A percentile compares a stretch with the other conserved stretches of the same genome.
phyloP scores from a whole-genome alignment of 352 stramenopile genomes.

The Phytopythium helicoides region DNA sequence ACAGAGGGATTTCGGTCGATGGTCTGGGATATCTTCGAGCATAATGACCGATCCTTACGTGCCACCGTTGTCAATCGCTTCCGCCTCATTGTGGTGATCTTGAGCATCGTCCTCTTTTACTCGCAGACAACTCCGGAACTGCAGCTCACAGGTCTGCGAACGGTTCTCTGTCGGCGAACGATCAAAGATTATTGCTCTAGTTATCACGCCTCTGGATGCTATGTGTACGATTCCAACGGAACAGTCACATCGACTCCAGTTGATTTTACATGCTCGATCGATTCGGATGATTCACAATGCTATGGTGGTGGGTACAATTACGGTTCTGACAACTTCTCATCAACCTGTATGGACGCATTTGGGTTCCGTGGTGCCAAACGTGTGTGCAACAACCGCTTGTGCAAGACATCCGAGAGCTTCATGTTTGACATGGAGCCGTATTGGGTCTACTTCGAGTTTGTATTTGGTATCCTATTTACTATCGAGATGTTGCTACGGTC shows the following conservation, averaged over 20 bases:
- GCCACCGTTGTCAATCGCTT: slow-evolving; percentile 23
- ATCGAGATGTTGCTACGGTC: slow-evolving; percentile 29
- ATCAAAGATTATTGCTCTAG: slow-evolving; percentile 36
- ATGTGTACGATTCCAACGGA: slow-evolving; percentile 17
- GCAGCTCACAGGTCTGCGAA: slow-evolving; percentile 37
- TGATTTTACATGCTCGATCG: slow-evolving; percentile 25
- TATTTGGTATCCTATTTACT: slow-evolving; percentile 43
- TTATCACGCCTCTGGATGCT: slow-evolving; percentile 34
- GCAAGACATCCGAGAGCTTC: slow-evolving; percentile 28
- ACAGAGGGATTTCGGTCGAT: slow-evolving; percentile 25
- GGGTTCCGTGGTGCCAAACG: slow-evolving; percentile 10
- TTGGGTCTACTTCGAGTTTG: slow-evolving; percentile 49
- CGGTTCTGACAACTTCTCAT: slow-evolving; percentile 21
- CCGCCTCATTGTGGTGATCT: slow-evolving; percentile 30
- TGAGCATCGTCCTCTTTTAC: slow-evolving; percentile 53
- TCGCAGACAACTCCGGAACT: slow-evolving; percentile 51
- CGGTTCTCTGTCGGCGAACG: slow-evolving; percentile 35
- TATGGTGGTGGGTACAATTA: slow-evolving; percentile 31
- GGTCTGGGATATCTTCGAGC: slow-evolving; percentile 48
- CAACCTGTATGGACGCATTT: slow-evolving; percentile 24
- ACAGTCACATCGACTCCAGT: slow-evolving; percentile 15
- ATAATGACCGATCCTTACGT: slow-evolving; percentile 26
- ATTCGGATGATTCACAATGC: slow-evolving; percentile 13
- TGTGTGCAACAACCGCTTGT: slow-evolving; percentile 47
- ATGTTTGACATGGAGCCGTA: slow-evolving; percentile 47